Base-by-base conservation (phyloP, 495 filamentous ascomycete species). In the Xylaria grammica region DNA sequence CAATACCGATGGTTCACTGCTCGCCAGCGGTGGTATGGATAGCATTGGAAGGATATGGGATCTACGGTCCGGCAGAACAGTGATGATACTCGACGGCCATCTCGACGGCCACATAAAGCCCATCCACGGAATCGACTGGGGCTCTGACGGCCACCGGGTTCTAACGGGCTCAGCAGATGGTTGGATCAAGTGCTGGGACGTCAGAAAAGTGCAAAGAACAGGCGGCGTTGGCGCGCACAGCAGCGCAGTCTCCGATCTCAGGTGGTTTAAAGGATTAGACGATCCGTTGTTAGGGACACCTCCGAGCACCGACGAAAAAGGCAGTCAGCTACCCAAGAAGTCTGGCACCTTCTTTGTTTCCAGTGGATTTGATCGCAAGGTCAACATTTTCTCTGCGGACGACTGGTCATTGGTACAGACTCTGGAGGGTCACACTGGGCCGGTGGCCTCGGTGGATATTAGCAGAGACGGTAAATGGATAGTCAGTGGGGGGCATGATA, bases 21-120 rank as follows among this genome's bases (percentile, higher is more conserved):
- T 98, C 15, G 95, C 93, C 1, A 94, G 89, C 74, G 96, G 89
- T 27, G 95, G 95, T 1, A 79, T 97, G 45, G 95, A 99, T 76
- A 97, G 93, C 63, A 94, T 96, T 49, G 95, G 95, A 1, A 86
- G 96, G 4, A 90, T 99, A 61, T 99, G 96, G 96, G 95, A 99
- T 77, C 70, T 98, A n/a, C 85, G 95, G 22, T 95, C 93, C 0
- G 95, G 95, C 15, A 85, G 95, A 38, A 97, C 93, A 0, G 91
- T 97, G 65, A 98, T 97, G 93, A 91, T 97, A 58, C 83, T 99
- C 4, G 93, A 98, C 68, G 84, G 84, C 3, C 81, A 85, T 66
- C 64, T 97, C 27, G 92, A 98, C 69, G 91, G 91, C 3, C 94
- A 97, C 68, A 94, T 97, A 72, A 89, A 93, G 40, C 93, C 96